Evolutionary conservation across 768 basidiomycete species (phyloP), one percentile per base, ranked within the genome.

Genomic region (Auriscalpium orientale): DNA sequence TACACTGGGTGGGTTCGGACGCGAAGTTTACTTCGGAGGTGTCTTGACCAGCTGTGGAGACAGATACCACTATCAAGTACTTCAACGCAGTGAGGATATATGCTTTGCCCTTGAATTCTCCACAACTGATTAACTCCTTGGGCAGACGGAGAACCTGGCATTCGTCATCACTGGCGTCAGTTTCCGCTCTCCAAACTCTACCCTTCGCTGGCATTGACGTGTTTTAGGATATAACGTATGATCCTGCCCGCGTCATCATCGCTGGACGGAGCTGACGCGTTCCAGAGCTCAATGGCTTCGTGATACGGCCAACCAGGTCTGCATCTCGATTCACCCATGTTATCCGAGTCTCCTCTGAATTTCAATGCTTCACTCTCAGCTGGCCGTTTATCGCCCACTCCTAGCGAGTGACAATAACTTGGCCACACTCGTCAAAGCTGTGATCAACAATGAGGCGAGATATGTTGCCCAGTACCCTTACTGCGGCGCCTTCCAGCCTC

Each of bases 401-500:
- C 72, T 89, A 16, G 65, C 79, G 3, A 63, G 71, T 12, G 89
- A 91, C 67, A 68, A 67, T 8, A 71, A 82, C 16, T 75, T 91
- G 21, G 80, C 82, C 9, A 76, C 76, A 2, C 72, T 90, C 4
- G 83, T 89, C 46, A 88, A 84, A 65, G 89, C 85, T n/a, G 84
- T 90, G 46, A 88, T 91, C 62, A 88, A 89, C 64, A 89, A 84
- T 56, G 87, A 90, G 67, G 84, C 85, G 20, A 79, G 81, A 34
- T 89, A 86, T 69, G 82, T 88, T 20, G 74, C 83, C 2, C 69
- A 85, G 62, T 83, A 84, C 63, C 88, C 88, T 1, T 90, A 91
- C 67, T 90, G 89, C 63, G 86, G 89, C 43, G 76, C 87, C 15
- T 91, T 91, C 71, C 89, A 91, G 58, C 87, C 89, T 46, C 89